Evolutionary conservation across 805 yeast species (phyloP), one percentile per base, ranked within the genome.

Genomic region (Candida patagonica): DNA sequence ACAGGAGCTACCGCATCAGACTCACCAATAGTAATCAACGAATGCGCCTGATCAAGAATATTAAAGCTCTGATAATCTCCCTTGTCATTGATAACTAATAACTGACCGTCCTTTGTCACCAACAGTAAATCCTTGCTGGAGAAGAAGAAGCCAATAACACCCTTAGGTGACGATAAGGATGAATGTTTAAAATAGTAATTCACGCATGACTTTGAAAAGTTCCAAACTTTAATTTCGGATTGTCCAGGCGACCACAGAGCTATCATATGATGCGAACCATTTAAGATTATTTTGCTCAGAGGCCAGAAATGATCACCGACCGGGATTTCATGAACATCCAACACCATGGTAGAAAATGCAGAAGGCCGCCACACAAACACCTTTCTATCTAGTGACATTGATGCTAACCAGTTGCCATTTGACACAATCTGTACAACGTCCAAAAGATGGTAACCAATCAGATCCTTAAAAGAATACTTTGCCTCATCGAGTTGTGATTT

Each of bases 351-450:
- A 12, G 38, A 23, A 15, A 13, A 7, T 10, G 27, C 27, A 33
- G 26, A 46, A 25, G 54, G 59, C 24, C 54, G 78, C 94, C 94
- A 84, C 8, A 83, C 73, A 24, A 75, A 56, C 3, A 84, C 68
- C 43, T 69, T 73, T 49, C 80, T 87, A 50, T 84, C 94, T 53
- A 85, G 62, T 3, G 88, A 89, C 21, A 80, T 70, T 1, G 83
- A 76, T 19, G 82, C 67, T 50, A 81, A 78, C 38, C 41, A 41
- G 5, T 53, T 43, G 6, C 43, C 45, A 26, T 51, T 46, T 13
- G 41, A 29, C 12, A 42, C 60, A 8, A 81, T 62, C 42, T 68
- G 70, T 25, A 80, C 66, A 3, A 82, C 67, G 55, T 85, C 94
- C 36, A 82, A 61, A 19, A 65, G 59, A 54, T 79, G 88, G 4